Conservation (phyloP, 208 protist genomes). For the Porcisia deanei region DNA sequence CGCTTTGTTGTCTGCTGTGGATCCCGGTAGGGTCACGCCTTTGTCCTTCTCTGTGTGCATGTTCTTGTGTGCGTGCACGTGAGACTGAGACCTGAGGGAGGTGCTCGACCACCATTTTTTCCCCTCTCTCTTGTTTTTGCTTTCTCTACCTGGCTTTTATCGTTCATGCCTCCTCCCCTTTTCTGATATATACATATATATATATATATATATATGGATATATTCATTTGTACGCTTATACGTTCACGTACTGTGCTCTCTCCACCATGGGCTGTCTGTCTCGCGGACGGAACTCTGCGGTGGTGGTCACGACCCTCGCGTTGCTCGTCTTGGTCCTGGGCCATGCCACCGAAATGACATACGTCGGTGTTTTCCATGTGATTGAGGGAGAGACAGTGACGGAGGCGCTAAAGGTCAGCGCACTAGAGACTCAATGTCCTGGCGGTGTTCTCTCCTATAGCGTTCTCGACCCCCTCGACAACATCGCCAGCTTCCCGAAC, state of each 20-base stretch:
- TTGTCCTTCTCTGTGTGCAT: not conserved
- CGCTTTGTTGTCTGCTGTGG: not conserved
- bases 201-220: not conserved
- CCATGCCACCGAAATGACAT: slow-evolving; percentile 21
- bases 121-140: not conserved
- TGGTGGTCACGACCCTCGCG: slow-evolving; percentile 15
- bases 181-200: not conserved
- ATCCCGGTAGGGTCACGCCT: not conserved
- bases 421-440: slow-evolving; percentile 9
- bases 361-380: slow-evolving; percentile 36
- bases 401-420: slow-evolving; percentile 10
- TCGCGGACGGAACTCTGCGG: slow-evolving; percentile 4
- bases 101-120: not conserved
- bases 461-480: slow-evolving; percentile 30
- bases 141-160: not conserved
- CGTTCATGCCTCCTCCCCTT: not conserved
- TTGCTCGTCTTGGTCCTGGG: slow-evolving; percentile 11
- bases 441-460: slow-evolving; percentile 35
- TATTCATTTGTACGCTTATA: not conserved
- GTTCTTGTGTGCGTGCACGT: not conserved
- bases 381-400: slow-evolving; percentile 30
- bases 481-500: slow-evolving; percentile 34
- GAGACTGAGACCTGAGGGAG: not conserved
- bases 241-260: not conserved
- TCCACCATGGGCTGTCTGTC: not conserved